Evolutionary conservation across 2,329 filamentous ascomycete genomes (phyloP), one percentile per base, ranked within the genome.

Genomic region (Cercospora janseana): DNA sequence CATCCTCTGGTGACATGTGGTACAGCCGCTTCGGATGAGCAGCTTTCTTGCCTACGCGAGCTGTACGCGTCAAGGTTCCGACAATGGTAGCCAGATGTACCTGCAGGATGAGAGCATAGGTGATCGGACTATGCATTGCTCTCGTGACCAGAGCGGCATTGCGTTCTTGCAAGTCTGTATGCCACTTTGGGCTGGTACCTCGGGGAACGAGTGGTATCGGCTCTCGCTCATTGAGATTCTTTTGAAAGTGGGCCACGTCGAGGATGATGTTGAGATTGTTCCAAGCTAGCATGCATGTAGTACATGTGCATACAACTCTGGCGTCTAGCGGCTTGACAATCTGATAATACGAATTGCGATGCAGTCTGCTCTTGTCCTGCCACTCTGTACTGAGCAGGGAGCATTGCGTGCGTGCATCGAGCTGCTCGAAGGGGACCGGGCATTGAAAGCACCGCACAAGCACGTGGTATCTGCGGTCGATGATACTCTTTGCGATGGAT

Each of bases 181-280:
- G 81, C 79, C 79, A 82, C 13, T 68, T 60, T 0, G 77, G 74
- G 4, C 60, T 49, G 5, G 65, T 67, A 0, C 79, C 79, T 1
- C 78, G 69, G 0, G 72, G 66, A 21, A 82, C 73, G 27, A 74
- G 73, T 0, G 77, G 76, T 1, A 83, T 75, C 0, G 79, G 78
- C 12, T 75, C 70, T 1, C 77, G 73, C 0, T 60, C 56, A 49
- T 82, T 75, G 6, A 82, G 70, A 34, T 77, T 60, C 1, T 59
- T 35, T 58, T 82, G 80, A 75, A 79, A 83, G 59, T 78, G 69
- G 0, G 77, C 73, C 57, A 82, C 78, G 58, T 83, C 80, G 8
- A 82, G 71, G 9, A 74, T 66, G 0, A 81, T 58, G 51, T 73
- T 73, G 4, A 83, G 71, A 10, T 77, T 74, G 56, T 79, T 79